A percentile compares a stretch with the other conserved stretches of the same genome.
Evolutionary conservation across 495 filamentous ascomycete species (phyloP).

Genomic region (Trichocladium uniseriatum): DNA sequence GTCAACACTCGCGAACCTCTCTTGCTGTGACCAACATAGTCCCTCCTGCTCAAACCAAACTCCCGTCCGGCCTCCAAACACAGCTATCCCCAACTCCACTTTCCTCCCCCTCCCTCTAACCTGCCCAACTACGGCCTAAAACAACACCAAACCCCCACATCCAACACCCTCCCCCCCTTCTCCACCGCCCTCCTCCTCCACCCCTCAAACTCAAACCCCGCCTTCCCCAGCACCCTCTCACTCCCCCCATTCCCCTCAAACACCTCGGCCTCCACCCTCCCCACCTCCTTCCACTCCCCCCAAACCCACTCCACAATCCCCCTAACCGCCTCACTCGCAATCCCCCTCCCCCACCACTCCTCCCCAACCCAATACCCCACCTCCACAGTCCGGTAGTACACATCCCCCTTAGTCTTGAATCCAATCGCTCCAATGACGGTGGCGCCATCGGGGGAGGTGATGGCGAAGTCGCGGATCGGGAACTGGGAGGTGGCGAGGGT

Average conservation of each 20-base stretch:
- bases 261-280: conserved; percentile 27
- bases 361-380: conserved; percentile 31
- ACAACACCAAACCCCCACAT: no score
- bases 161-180: no score
- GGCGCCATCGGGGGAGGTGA: conserved; percentile 19
- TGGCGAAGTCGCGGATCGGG: conserved; percentile 22
- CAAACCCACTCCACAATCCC: conserved; percentile 28
- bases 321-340: conserved; percentile 19
- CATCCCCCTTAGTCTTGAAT: conserved; percentile 6
- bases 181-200: conserved; percentile 21
- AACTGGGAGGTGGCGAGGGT: conserved; percentile 7
- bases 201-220: conserved; percentile 31
- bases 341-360: conserved; percentile 30
- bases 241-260: conserved; percentile 27
- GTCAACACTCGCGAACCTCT: no score
- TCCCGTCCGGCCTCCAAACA: no score
- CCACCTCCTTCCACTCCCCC: conserved; percentile 18
- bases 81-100: no score
- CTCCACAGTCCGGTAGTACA: conserved; percentile 28
- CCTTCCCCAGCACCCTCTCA: conserved; percentile 24
- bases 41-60: no score
- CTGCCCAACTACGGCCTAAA: no score
- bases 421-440: conserved; percentile 18
- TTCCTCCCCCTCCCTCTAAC: no score
- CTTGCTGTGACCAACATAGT: no score